These are phyloP conservation scores for Coemansia sp. DNA, from an alignment of 371 early-diverging fungal species.

Conservation along the genomic window DNA sequence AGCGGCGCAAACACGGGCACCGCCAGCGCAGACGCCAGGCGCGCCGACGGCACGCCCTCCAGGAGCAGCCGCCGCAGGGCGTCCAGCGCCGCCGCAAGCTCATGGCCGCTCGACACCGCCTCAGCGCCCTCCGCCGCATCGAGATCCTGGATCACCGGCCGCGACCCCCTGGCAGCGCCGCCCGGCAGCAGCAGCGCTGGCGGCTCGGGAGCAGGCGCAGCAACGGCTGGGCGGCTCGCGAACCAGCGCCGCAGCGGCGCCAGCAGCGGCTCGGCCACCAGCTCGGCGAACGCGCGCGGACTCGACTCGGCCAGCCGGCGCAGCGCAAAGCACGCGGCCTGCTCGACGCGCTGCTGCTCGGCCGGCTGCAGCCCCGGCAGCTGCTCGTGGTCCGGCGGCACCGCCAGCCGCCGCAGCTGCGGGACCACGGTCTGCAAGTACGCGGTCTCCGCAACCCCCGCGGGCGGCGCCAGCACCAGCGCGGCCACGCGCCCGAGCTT, in stretches of 20 bases:
- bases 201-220: no score
- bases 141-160: no score
- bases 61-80: slow-evolving; percentile 24
- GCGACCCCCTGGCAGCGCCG: no score
- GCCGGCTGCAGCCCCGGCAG: background rate
- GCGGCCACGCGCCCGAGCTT: slow-evolving; percentile 64
- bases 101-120: slow-evolving; percentile 5
- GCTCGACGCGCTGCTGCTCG: slow-evolving; percentile 6
- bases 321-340: slow-evolving; percentile 26
- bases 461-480: slow-evolving; percentile 57
- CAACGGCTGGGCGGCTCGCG: background rate
- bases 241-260: slow-evolving; percentile 30
- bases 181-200: no score
- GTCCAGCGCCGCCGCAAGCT: slow-evolving; percentile 3
- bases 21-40: slow-evolving; percentile 23
- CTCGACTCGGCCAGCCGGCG: slow-evolving; percentile 18
- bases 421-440: slow-evolving; percentile 22
- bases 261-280: slow-evolving; percentile 2
- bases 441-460: background rate
- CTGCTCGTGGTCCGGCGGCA: background rate
- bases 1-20: slow-evolving; percentile 37
- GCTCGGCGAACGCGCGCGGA: slow-evolving; percentile 2
- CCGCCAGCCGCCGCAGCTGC: slow-evolving; percentile 19
- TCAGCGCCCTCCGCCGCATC: background rate
- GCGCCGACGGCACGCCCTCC: slow-evolving; percentile 20